phyloP scores from a whole-genome alignment of 2,329 filamentous ascomycete species.

The Blastomyces parvus region DNA sequence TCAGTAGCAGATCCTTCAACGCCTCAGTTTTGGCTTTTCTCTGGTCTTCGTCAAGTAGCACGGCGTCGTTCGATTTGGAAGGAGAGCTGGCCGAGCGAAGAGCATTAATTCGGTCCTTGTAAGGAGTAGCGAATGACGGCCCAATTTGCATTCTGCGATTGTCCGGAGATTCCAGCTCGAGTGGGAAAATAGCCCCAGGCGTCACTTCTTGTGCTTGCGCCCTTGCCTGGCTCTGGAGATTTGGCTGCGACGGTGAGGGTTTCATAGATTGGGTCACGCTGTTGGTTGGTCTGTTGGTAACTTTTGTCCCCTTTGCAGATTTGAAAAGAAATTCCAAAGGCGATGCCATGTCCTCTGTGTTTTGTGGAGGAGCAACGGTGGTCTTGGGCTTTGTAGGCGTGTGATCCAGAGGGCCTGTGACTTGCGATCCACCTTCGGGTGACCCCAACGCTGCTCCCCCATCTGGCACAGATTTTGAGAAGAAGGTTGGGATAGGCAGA shows the following conservation, averaged over 20 bases:
- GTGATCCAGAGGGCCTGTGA: slow-evolving; percentile 29
- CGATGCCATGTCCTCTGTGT: slow-evolving; percentile 50
- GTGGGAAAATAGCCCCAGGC: slow-evolving; percentile 51
- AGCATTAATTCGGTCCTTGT: slow-evolving; percentile 39
- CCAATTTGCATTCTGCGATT: slow-evolving; percentile 45
- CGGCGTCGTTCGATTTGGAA: slow-evolving; percentile 19
- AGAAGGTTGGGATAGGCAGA: slow-evolving; percentile 82
- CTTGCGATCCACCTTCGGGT: slow-evolving; percentile 30
- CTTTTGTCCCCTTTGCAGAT: slow-evolving; percentile 60
- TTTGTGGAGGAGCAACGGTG: slow-evolving; percentile 20
- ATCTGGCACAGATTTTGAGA: slow-evolving; percentile 64
- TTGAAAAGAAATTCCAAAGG: slow-evolving; percentile 86
- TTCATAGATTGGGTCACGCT: slow-evolving; percentile 33
- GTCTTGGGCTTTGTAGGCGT: slow-evolving; percentile 39
- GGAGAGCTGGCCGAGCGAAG: slow-evolving; percentile 31
- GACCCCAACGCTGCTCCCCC: slow-evolving; percentile 26
- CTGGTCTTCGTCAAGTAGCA: slow-evolving; percentile 30
- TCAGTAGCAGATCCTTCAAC: slow-evolving; percentile 38
- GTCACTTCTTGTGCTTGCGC: slow-evolving; percentile 39
- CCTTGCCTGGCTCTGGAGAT: slow-evolving; percentile 30
- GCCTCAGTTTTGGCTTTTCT: slow-evolving; percentile 37
- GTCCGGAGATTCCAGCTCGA: slow-evolving; percentile 57
- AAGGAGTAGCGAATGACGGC: slow-evolving; percentile 56
- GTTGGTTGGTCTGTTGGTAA: slow-evolving; percentile 44
- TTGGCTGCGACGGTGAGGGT: slow-evolving; percentile 44